A percentile compares a stretch with the other conserved stretches of the same genome.
These are phyloP conservation scores for Lyophyllum decastes DNA, from an alignment of 768 basidiomycete genomes.

Conservation along the genomic window DNA sequence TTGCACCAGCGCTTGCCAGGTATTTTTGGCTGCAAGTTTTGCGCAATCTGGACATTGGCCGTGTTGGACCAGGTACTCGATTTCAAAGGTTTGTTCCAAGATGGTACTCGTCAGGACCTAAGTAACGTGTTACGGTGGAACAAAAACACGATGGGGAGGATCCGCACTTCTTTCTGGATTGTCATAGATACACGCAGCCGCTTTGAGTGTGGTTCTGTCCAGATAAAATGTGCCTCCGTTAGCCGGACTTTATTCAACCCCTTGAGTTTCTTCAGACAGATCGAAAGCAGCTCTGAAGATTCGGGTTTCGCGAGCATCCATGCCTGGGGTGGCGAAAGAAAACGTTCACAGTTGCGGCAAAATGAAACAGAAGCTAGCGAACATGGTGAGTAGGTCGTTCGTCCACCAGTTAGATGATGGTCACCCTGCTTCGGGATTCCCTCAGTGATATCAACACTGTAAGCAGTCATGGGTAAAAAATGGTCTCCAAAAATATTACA, in stretches of 20 bases:
- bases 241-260: conserved; percentile 92
- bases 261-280: conserved; percentile 94
- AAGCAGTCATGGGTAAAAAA: background rate
- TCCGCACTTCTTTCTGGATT: conserved; percentile 93
- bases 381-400: background rate
- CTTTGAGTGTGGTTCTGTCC: conserved; percentile 99
- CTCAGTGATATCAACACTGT: conserved; percentile 94
- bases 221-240: conserved; percentile 98
- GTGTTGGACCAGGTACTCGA: conserved; percentile 93
- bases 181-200: conserved; percentile 90
- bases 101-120: conserved; percentile 95
- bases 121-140: background rate
- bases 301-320: conserved; percentile 90
- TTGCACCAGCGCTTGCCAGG: conserved; percentile 97
- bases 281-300: conserved; percentile 89
- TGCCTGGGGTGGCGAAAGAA: conserved; percentile 83
- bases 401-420: conserved; percentile 13
- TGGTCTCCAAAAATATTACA: background rate
- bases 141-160: background rate
- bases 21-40: conserved; percentile 95
- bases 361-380: conserved; percentile 82
- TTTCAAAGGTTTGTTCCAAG: conserved; percentile 95
- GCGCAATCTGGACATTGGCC: conserved; percentile 96
- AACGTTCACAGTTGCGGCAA: conserved; percentile 96
- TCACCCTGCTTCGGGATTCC: conserved; percentile 93